Conservation (phyloP, 2,329 filamentous ascomycete species). For the Bipolaris zeicola region DNA sequence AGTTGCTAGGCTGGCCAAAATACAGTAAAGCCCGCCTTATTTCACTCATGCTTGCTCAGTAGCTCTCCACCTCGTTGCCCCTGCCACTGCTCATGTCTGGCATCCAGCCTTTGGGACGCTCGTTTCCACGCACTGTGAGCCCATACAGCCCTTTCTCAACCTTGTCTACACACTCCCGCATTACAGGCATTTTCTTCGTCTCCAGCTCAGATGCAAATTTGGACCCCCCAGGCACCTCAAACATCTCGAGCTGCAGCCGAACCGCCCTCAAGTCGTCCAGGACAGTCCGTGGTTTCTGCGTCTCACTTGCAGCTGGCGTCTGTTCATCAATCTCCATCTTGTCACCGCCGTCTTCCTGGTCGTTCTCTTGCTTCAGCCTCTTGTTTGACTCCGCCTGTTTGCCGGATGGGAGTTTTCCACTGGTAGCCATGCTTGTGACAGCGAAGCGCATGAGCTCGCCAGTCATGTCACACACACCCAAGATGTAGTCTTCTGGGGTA, state of each 20-base stretch:
- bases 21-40: not conserved
- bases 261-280: slow-evolving; percentile 81
- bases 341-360: slow-evolving; percentile 28
- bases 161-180: slow-evolving; percentile 88
- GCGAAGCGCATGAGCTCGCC: slow-evolving; percentile 98
- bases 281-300: slow-evolving; percentile 62
- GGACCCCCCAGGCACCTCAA: slow-evolving; percentile 63
- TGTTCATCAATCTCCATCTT: slow-evolving; percentile 46
- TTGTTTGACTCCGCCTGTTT: slow-evolving; percentile 47
- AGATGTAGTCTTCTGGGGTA: slow-evolving; percentile 82
- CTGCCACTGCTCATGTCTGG: slow-evolving; percentile 68
- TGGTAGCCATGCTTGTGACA: slow-evolving; percentile 83
- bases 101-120: slow-evolving; percentile 90
- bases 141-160: slow-evolving; percentile 91
- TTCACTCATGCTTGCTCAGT: slow-evolving; percentile 19
- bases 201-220: slow-evolving; percentile 67
- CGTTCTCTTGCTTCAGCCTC: slow-evolving; percentile 21
- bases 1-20: not conserved
- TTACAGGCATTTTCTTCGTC: slow-evolving; percentile 78
- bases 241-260: slow-evolving; percentile 74
- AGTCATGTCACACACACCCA: slow-evolving; percentile 90
- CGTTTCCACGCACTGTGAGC: slow-evolving; percentile 81
- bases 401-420: slow-evolving; percentile 58
- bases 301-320: slow-evolving; percentile 22
- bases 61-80: slow-evolving; percentile 51